phyloP scores from a whole-genome alignment of 2,329 filamentous ascomycete genomes.

The Penicillium sp. region DNA sequence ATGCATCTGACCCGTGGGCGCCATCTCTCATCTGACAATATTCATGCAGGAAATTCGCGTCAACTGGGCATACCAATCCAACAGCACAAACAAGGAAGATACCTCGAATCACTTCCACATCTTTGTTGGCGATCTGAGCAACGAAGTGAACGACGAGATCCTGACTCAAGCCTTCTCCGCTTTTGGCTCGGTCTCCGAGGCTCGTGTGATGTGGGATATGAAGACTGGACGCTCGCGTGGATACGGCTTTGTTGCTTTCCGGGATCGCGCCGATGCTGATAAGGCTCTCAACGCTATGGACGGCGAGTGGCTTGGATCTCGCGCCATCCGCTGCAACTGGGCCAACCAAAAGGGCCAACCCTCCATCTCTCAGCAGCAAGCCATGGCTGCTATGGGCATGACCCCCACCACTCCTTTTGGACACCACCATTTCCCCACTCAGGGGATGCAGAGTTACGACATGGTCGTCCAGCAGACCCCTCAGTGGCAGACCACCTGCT shows the following conservation, averaged over 20 bases:
- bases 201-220: slow-evolving; percentile 99
- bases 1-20: background rate
- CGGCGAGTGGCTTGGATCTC: slow-evolving; percentile 96
- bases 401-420: slow-evolving; percentile 94
- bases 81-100: slow-evolving; percentile 90
- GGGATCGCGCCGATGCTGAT: slow-evolving; percentile 88
- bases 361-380: slow-evolving; percentile 95
- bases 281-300: slow-evolving; percentile 98
- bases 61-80: slow-evolving; percentile 99
- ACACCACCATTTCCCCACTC: slow-evolving; percentile 95
- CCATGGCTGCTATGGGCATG: slow-evolving; percentile 97
- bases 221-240: slow-evolving; percentile 97
- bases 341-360: slow-evolving; percentile 99
- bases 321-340: slow-evolving; percentile 99
- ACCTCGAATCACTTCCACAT: slow-evolving; percentile 99
- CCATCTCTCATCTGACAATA: background rate
- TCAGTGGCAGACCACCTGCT: slow-evolving; percentile 97
- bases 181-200: slow-evolving; percentile 93
- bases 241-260: slow-evolving; percentile 97
- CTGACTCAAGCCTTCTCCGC: slow-evolving; percentile 91
- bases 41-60: slow-evolving; percentile 83
- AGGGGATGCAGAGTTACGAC: slow-evolving; percentile 95
- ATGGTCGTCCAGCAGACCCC: slow-evolving; percentile 95
- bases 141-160: slow-evolving; percentile 97
- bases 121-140: slow-evolving; percentile 95